Base-by-base conservation (phyloP, 2,329 filamentous ascomycete genomes). In the Arthrobotrys conoides region DNA sequence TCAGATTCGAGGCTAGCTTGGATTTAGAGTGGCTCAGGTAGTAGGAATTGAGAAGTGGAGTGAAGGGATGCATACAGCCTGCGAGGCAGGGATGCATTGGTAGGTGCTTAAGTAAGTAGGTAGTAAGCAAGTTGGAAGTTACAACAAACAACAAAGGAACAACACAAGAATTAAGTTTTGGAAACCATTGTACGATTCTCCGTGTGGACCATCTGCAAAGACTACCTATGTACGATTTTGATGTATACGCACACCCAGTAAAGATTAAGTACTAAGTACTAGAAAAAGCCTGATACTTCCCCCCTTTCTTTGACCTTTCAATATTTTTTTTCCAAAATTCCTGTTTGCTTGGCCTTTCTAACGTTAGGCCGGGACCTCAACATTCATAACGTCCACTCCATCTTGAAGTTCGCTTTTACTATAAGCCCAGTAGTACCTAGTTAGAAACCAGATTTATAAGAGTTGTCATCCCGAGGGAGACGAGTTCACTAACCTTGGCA, bases 371-470 rank as follows among this genome's bases (percentile, higher is more conserved):
- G 73, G 67, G 12, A 78, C 46, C 48, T 69, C 55, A 46, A 78
- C 65, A 8, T 55, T 46, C 63, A 78, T 48, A 22, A 78, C 30
- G 61, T 72, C 68, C 5, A 18, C 44, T 18, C 68, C 75, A 3
- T 68, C 64, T 38, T 72, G 53, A 49, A 78, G 27, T 2, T 72
- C 75, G 36, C 63, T 48, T 65, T 78, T 78, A 27, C 75, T 78
- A 22, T 48, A 27, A 51, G 65, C 14, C 16, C 36, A 33, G 38
- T 55, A 9, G n/a, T n/a, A n/a, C n/a, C 3, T n/a, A 49, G 30
- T 67, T 51, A 66, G 38, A 6, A 36, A 66, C 5, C 5, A 6
- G 18, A 41, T 9, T 10, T 27, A 16, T 22, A 36, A 5, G 30
- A 49, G 14, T 9, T 20, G 1, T 5, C 27, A 27, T 27, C 9